Evolutionary conservation across 495 filamentous ascomycete genomes (phyloP).

Genomic region (Penicillium cosmopolitanum): DNA sequence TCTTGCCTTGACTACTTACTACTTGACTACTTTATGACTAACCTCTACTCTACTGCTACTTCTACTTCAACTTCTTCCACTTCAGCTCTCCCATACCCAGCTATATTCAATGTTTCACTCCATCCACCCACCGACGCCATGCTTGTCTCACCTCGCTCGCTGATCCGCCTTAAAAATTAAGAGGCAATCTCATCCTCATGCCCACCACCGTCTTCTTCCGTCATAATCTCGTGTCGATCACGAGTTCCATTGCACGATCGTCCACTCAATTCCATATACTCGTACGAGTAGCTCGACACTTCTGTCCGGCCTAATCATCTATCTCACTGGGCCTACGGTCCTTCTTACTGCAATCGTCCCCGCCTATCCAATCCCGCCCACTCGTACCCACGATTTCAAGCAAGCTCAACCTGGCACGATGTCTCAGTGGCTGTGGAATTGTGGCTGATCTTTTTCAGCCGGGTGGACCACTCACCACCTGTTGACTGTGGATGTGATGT

Average conservation of each 20-base stretch:
- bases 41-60: background rate
- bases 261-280: background rate
- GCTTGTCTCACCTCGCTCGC: conserved; percentile 21
- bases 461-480: background rate
- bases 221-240: background rate
- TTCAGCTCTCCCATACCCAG: background rate
- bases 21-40: background rate
- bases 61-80: background rate
- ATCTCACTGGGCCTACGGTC: background rate
- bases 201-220: conserved; percentile 1
- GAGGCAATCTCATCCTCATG: background rate
- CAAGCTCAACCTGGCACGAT: background rate
- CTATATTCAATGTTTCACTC: background rate
- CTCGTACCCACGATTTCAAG: background rate
- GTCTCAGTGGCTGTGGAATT: conserved; percentile 7
- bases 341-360: background rate
- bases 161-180: conserved; percentile 7
- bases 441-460: conserved; percentile 1
- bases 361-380: no score
- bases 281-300: background rate
- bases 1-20: background rate
- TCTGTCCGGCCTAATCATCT: background rate
- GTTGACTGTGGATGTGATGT: background rate
- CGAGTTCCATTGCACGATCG: background rate
- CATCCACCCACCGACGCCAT: background rate